Base-by-base conservation (phyloP, 495 filamentous ascomycete genomes). In the Penicillium steckii region DNA sequence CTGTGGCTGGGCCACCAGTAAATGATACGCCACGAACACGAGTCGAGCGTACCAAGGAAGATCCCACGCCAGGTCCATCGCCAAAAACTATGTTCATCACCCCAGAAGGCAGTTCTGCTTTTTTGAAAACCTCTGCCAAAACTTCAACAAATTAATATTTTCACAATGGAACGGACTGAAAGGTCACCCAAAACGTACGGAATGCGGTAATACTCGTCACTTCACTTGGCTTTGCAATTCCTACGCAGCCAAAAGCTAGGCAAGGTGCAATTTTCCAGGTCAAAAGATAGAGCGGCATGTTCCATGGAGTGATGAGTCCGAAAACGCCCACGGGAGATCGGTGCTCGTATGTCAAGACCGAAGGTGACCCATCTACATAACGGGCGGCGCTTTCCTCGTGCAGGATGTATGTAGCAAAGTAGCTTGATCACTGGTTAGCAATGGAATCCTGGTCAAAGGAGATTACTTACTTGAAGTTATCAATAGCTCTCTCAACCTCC, bases 251-350 rank as follows among this genome's bases (percentile, higher is more conserved):
- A 7, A 71, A 68, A 4, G 72, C 73, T 10, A 80, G 65, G 12
- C 74, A 76, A 8, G 75, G 67, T 10, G 68, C 75, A 41, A 69
- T 65, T 52, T 81, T 80, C 52, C 59, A 55, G 15, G 59, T 62
- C 9, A 62, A 27, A 15, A 59, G 55, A 43, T 59, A 59, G 15
- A 62, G 32, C 2, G 59, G 59, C 59, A 62, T 62, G 29, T 62
- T 62, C 59, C 59, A 62, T 21, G 59, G 59, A 13, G 58, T 46
- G 30, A 61, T 61, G 6, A 61, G 32, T 9, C 46, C 50, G 21
- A 58, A 58, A 22, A 59, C 55, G 7, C 59, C 52, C 13, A 58
- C 38, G 4, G 58, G 53, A 0, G 58, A 61, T 19, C 58, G 58
- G 21, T 61, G 53, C 29, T 61, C 58, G 30, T 61, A 61, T 10